A percentile compares a stretch with the other conserved stretches of the same genome.
These are phyloP conservation scores for Boletus reticulatus DNA, from an alignment of 768 basidiomycete genomes.

Conservation along the genomic window DNA sequence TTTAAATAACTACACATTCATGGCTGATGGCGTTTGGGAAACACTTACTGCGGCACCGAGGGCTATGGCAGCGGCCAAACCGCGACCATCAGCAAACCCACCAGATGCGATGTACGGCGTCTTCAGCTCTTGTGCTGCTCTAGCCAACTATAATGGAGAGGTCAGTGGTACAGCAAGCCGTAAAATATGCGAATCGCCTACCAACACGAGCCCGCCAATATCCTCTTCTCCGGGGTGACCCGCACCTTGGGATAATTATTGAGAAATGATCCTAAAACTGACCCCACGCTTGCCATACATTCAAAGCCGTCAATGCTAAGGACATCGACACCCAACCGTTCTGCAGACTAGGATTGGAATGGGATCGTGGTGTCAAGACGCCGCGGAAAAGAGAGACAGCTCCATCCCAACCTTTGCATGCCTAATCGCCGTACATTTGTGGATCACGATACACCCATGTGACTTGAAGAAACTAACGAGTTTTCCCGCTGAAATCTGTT, in stretches of 20 bases:
- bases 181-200: slow-evolving; percentile 26
- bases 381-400: slow-evolving; percentile 25
- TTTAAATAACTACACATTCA: not conserved
- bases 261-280: slow-evolving; percentile 1
- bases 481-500: slow-evolving; percentile 54
- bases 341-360: slow-evolving; percentile 46
- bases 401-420: slow-evolving; percentile 66
- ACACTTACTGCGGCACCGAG: slow-evolving; percentile 73
- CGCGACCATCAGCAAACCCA: slow-evolving; percentile 84
- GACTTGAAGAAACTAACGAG: slow-evolving; percentile 81
- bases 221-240: slow-evolving; percentile 96
- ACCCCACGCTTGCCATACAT: slow-evolving; percentile 46
- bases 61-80: slow-evolving; percentile 77
- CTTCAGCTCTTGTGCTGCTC: slow-evolving; percentile 80
- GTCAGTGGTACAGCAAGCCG: not conserved
- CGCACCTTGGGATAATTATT: slow-evolving; percentile 54
- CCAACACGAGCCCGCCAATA: slow-evolving; percentile 83
- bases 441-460: slow-evolving; percentile 76
- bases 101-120: slow-evolving; percentile 90
- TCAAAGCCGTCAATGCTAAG: slow-evolving; percentile 91
- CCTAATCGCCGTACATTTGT: slow-evolving; percentile 86
- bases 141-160: slow-evolving; percentile 57
- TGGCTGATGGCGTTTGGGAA: not conserved
- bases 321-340: slow-evolving; percentile 78
- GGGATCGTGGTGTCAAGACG: not conserved